Base-by-base conservation (phyloP, 2,329 filamentous ascomycete species). In the Stagonosporopsis rhizophila region DNA sequence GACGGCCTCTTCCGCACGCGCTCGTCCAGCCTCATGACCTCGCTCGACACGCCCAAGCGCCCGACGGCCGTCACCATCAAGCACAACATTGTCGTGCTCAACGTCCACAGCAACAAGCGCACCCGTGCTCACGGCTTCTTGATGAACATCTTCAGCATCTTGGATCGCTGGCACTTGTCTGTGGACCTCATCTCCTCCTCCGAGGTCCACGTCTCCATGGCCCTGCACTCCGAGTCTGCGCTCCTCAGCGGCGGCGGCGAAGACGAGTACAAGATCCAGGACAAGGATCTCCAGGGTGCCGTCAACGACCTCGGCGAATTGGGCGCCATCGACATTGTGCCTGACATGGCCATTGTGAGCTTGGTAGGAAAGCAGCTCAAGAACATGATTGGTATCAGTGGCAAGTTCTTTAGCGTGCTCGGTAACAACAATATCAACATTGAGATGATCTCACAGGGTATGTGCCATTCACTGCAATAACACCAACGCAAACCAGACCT, bases 381-480 rank as follows among this genome's bases (percentile, higher is more conserved):
- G 82, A 95, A 96, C 77, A 97, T 98, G 92, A 77, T 82, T 53
- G 95, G 95, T 60, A 92, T 99, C 61, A 91, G 91, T 7, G 95
- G 95, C 25, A 88, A 86, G 67, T 98, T 99, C 90, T 98, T 99
- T 77, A 91, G 90, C 44, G 96, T 93, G 1, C 82, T 99, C 17
- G 95, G 95, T 39, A 91, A 97, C 73, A 90, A 96, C 75, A 90
- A 91, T 68, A 88, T 99, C 72, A 99, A 99, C 75, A 92, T 99
- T 67, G 95, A 99, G 80, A 99, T 99, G 95, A 99, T 99, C 66
- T 96, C 92, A 22, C 95, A 99, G 80, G 95, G 95, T 94, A 82
- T 70, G 82, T 66, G 22, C 6, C n/a, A 11, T 4, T 7, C 9
- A 8, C 11, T n/a, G n/a, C 15, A 4, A n/a, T 15, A 2, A 25